Conservation (phyloP, 176 grass and related monocot species). For the Hsuehochloa calcarea region DNA sequence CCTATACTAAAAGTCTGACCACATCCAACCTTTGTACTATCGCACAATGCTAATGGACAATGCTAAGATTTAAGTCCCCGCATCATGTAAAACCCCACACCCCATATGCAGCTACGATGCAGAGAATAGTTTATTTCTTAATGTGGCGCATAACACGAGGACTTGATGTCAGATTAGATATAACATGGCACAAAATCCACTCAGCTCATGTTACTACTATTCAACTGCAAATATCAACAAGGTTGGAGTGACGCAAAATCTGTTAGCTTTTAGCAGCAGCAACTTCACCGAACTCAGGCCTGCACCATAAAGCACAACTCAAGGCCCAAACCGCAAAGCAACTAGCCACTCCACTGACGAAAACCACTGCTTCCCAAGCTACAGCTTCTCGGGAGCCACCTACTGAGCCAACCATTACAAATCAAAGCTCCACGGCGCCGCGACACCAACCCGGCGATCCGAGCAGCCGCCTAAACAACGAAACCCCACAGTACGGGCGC, state of each 20-base stretch:
- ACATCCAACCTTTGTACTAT: background rate
- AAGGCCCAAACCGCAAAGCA: background rate
- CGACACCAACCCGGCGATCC: background rate
- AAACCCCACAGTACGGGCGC: background rate
- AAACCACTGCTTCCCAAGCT: background rate
- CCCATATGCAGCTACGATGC: background rate
- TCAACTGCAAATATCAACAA: background rate
- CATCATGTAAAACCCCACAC: background rate
- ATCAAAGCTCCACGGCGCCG: background rate
- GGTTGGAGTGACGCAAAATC: background rate
- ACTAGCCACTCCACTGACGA: background rate
- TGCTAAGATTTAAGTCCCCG: background rate
- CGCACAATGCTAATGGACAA: background rate
- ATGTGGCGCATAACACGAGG: background rate
- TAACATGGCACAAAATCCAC: background rate
- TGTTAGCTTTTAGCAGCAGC: background rate
- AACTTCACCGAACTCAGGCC: background rate
- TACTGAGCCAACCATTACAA: conserved; percentile 14
- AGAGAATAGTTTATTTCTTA: background rate
- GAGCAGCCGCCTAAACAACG: background rate
- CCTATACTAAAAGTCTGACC: background rate
- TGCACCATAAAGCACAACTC: background rate
- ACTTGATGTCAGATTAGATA: conserved; percentile 1
- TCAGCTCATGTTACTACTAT: background rate
- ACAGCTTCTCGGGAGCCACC: background rate